A percentile compares a stretch with the other conserved stretches of the same genome.
Conservation (phyloP, 768 basidiomycete species). For the Mrakia gelida region DNA sequence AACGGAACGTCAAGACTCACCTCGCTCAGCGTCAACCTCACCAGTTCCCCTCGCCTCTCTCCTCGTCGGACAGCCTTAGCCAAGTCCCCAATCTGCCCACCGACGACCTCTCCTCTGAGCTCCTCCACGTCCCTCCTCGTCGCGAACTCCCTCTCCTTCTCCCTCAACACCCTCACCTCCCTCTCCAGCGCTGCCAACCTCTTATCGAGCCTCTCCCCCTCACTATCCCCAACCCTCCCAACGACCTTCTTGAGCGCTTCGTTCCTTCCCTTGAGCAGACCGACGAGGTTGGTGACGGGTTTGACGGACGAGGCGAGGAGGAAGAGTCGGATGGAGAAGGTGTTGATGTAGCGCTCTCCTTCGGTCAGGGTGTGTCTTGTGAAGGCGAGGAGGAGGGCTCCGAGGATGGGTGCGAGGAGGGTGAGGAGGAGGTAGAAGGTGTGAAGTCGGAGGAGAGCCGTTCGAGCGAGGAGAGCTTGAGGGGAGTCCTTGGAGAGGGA, state of each 20-base stretch:
- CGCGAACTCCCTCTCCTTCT: slow-evolving; percentile 6
- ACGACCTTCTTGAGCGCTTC: slow-evolving; percentile 35
- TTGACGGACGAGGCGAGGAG: slow-evolving; percentile 38
- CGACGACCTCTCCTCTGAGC: slow-evolving; percentile 18
- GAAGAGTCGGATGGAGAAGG: slow-evolving; percentile 37
- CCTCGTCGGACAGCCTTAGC: slow-evolving; percentile 9
- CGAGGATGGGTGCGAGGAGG: slow-evolving; percentile 35
- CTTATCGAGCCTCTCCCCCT: slow-evolving; percentile 34
- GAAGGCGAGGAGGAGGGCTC: slow-evolving; percentile 31
- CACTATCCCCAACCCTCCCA: slow-evolving; percentile 36
- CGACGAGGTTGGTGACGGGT: slow-evolving; percentile 35
- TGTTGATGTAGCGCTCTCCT: slow-evolving; percentile 40
- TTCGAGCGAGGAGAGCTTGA: slow-evolving; percentile 19
- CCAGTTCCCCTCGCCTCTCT: slow-evolving; percentile 25
- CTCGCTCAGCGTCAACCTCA: slow-evolving; percentile 25
- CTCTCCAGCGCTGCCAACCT: slow-evolving; percentile 36
- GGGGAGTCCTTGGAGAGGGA: slow-evolving; percentile 6
- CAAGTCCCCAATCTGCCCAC: slow-evolving; percentile 5
- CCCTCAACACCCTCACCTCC: slow-evolving; percentile 16
- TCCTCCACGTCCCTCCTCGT: slow-evolving; percentile 21
- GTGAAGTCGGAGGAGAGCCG: slow-evolving; percentile 34
- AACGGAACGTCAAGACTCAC: neutral
- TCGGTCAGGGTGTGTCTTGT: slow-evolving; percentile 25
- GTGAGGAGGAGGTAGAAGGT: slow-evolving; percentile 35
- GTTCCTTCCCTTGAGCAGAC: slow-evolving; percentile 35